phyloP scores from a whole-genome alignment of 2,329 filamentous ascomycete genomes.

The Sclerotinia sclerotiorum region DNA sequence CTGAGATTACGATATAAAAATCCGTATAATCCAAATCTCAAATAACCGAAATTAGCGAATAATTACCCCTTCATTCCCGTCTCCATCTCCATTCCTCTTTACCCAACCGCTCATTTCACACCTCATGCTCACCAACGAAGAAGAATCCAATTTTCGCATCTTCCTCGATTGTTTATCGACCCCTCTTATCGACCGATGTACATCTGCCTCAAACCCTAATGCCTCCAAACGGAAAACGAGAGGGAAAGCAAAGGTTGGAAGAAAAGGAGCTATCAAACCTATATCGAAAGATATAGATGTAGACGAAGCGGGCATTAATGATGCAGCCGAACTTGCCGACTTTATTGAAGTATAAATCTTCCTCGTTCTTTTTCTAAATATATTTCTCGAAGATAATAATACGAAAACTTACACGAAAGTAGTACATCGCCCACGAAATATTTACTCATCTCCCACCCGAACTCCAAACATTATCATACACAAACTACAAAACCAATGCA shows the following conservation, averaged over 20 bases:
- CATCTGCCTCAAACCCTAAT: slow-evolving; percentile 44
- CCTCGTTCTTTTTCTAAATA: background rate
- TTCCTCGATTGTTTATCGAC: slow-evolving; percentile 75
- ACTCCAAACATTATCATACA: slow-evolving; percentile 62
- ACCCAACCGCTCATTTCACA: background rate
- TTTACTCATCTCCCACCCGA: slow-evolving; percentile 64
- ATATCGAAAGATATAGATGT: background rate
- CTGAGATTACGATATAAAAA: background rate
- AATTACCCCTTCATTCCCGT: background rate
- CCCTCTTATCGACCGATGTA: slow-evolving; percentile 62
- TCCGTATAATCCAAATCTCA: background rate
- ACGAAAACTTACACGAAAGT: background rate
- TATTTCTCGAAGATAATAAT: background rate
- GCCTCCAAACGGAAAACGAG: slow-evolving; percentile 43
- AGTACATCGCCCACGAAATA: slow-evolving; percentile 71
- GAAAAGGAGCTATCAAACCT: slow-evolving; percentile 33
- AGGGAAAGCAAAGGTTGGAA: slow-evolving; percentile 21
- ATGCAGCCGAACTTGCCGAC: slow-evolving; percentile 67
- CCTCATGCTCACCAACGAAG: slow-evolving; percentile 32
- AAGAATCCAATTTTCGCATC: slow-evolving; percentile 59
- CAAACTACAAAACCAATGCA: slow-evolving; percentile 51
- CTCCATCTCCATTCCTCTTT: background rate
- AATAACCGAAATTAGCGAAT: background rate
- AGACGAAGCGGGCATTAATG: slow-evolving; percentile 25
- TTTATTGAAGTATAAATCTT: slow-evolving; percentile 55